phyloP scores from a whole-genome alignment of 164 flowering plant genomes.

The Nymphaea thermarum region DNA sequence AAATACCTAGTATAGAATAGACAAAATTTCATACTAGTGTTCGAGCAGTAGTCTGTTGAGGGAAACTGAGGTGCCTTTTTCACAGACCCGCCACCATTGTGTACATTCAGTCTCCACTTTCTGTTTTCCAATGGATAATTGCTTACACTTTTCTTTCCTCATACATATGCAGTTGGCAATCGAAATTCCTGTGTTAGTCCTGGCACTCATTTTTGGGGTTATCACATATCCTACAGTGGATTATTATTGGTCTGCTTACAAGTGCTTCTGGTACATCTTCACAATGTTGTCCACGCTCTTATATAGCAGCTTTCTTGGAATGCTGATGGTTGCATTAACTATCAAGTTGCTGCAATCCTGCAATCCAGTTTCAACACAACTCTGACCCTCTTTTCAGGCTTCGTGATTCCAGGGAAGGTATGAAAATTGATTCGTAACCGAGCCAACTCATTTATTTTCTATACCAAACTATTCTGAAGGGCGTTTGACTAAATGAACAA shows the following conservation, averaged over 20 bases:
- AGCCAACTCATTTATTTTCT: too few relatives aligned
- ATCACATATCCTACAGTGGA: constrained; percentile 33
- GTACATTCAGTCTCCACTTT: too few relatives aligned
- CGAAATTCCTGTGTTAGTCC: constrained; percentile 26
- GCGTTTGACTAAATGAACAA: too few relatives aligned
- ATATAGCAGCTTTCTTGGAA: constrained; percentile 26
- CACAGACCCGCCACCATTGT: too few relatives aligned
- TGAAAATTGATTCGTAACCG: too few relatives aligned
- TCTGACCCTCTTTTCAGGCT: constrained; percentile 34
- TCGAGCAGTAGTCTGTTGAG: too few relatives aligned
- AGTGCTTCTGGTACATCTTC: too few relatives aligned
- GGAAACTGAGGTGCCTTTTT: too few relatives aligned
- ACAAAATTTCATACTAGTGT: too few relatives aligned
- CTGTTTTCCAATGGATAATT: background rate
- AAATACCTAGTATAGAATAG: too few relatives aligned
- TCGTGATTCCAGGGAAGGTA: too few relatives aligned
- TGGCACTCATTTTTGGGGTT: constrained; percentile 17
- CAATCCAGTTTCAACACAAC: constrained; percentile 23
- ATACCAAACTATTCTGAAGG: too few relatives aligned
- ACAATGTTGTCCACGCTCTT: constrained; percentile 24
- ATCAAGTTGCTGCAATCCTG: constrained; percentile 23
- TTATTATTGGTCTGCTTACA: constrained; percentile 16
- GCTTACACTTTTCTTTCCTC: background rate
- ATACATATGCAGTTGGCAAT: constrained; percentile 18
- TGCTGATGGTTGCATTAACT: constrained; percentile 25